Evolutionary conservation across 106 monocot species (phyloP).

Genomic region (Dendrobium nobile): DNA sequence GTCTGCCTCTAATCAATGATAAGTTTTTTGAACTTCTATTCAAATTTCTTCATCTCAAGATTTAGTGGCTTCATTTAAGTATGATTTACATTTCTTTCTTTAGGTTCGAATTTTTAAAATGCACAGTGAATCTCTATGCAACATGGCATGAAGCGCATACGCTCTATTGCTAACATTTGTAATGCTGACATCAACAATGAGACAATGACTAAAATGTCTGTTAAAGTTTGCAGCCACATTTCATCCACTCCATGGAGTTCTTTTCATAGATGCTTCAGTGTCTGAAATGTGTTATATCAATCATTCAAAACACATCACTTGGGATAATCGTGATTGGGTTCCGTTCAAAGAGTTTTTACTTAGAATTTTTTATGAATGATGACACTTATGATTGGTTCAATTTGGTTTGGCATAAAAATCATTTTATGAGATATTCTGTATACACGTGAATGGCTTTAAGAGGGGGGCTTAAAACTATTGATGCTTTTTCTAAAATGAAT

Average conservation of each 20-base stretch:
- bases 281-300: conserved; percentile 19
- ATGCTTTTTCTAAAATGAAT: no score
- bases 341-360: not conserved
- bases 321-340: not conserved
- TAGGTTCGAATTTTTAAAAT: conserved; percentile 84
- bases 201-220: conserved; percentile 50
- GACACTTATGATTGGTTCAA: no score
- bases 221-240: conserved; percentile 51
- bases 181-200: conserved; percentile 66
- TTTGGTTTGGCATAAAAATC: no score
- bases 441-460: no score
- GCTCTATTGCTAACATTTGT: conserved; percentile 88
- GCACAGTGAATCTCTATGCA: conserved; percentile 91
- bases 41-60: no score
- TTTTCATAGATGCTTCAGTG: conserved; percentile 66
- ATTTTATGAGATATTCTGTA: no score
- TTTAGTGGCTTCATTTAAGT: not conserved
- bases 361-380: no score
- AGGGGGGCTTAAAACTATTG: no score
- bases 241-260: conserved; percentile 79
- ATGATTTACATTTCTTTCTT: not conserved
- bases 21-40: conserved; percentile 3
- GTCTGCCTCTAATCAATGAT: conserved; percentile 80
- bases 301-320: not conserved
- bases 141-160: conserved; percentile 98